Evolutionary conservation across 2,329 filamentous ascomycete genomes (phyloP).

Genomic region (Aaosphaeria arxii): DNA sequence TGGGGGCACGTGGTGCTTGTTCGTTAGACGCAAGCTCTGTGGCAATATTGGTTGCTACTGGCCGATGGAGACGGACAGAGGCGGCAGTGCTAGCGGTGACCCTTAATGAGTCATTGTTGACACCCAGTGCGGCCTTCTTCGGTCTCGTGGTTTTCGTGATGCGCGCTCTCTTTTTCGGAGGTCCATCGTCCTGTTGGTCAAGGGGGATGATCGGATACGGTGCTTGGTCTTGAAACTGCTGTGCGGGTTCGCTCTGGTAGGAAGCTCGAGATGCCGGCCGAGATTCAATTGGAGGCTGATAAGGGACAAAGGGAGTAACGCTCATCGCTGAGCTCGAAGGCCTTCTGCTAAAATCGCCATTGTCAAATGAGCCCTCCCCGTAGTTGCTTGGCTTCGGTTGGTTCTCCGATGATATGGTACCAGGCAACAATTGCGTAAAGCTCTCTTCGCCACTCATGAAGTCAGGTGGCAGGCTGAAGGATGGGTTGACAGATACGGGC

Average conservation of each 20-base stretch:
- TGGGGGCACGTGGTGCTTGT: conserved; percentile 72
- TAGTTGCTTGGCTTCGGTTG: conserved; percentile 32
- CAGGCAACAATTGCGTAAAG: neutral
- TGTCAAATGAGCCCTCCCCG: conserved; percentile 21
- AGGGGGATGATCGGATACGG: conserved; percentile 10
- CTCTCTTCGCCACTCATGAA: neutral
- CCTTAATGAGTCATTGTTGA: conserved; percentile 73
- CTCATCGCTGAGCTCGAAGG: conserved; percentile 45
- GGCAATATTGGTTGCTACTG: conserved; percentile 55
- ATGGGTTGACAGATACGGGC: conserved; percentile 7
- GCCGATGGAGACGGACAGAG: conserved; percentile 80
- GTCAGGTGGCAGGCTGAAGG: neutral
- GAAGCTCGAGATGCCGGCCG: conserved; percentile 40
- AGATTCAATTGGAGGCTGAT: conserved; percentile 29
- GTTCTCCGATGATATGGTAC: conserved; percentile 10
- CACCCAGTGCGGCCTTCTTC: conserved; percentile 69
- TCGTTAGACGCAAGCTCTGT: conserved; percentile 58
- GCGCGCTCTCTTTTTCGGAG: conserved; percentile 75
- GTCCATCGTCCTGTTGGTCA: conserved; percentile 48
- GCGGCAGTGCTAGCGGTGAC: conserved; percentile 90
- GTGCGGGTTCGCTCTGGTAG: conserved; percentile 27
- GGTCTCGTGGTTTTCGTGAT: conserved; percentile 70
- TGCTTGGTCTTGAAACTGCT: conserved; percentile 15
- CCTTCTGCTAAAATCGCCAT: conserved; percentile 36
- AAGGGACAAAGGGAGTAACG: conserved; percentile 34